Evolutionary conservation across 345 rosid genomes (phyloP), one percentile per base, ranked within the genome.

Genomic region (Citropsis articulata): DNA sequence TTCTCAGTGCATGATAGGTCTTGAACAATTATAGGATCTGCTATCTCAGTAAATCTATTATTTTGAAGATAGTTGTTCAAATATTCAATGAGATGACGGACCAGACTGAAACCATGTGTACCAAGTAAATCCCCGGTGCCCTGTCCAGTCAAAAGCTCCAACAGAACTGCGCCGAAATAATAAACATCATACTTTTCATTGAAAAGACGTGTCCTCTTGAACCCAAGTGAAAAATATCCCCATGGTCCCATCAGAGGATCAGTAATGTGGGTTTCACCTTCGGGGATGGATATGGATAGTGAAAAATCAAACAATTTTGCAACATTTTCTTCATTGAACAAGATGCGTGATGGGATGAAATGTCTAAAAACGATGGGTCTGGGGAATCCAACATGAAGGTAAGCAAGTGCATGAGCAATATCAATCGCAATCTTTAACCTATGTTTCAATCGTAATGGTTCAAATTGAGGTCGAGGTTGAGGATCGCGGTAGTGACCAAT

Each of bases 131-230:
- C 42, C 9, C 10, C 4, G 12, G 9, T 0, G 10, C 1, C 6
- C 18, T 1, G 19, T 25, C 69, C 60, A 1, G 42, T 42, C 21
- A 50, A 50, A 16, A 50, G 21, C 56, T 50, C 56, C 18, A 13
- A 4, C 4, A 50, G 56, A 50, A 50, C 19, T 28, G 0, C 10
- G 5, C 77, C 60, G 28, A 74, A 74, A 21, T 22, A 9, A 62
- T 33, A 81, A 73, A 77, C 88, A 65, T 85, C 86, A 9, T 0
- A 10, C 64, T 78, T 85, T 79, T 85, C 88, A 55, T 67, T 69
- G 63, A 65, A 36, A 19, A 2, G 5, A 73, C 56, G 42, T 4
- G 33, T 38, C 0, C 0, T 1, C 0, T 30, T 0, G 13, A 30
- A 78, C 24, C 78, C 81, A 5, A 83, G 83, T 9, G 79, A 77